Conservation (phyloP, 2,329 filamentous ascomycete species). For the Phoma sp. region DNA sequence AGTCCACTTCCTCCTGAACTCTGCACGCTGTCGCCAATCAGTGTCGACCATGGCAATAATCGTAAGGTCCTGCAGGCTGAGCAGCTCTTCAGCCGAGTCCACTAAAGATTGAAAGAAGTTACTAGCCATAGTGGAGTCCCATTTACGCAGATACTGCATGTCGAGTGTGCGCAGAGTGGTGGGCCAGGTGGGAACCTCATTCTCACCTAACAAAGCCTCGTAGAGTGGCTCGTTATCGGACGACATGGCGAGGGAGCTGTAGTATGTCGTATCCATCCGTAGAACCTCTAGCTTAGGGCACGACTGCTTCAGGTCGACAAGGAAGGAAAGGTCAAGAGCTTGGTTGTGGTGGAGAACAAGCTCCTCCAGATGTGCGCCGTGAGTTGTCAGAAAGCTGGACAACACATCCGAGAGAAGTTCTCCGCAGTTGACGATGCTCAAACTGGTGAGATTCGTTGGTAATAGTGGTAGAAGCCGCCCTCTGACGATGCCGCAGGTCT, state of each 20-base stretch:
- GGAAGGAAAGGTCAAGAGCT: slow-evolving; percentile 76
- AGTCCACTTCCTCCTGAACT: slow-evolving; percentile 80
- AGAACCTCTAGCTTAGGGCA: slow-evolving; percentile 76
- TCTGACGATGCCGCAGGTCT: slow-evolving; percentile 76
- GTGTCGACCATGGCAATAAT: slow-evolving; percentile 77
- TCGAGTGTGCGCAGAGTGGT: slow-evolving; percentile 72
- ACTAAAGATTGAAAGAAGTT: slow-evolving; percentile 81
- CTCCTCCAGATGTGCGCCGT: slow-evolving; percentile 70
- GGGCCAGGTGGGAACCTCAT: slow-evolving; percentile 81
- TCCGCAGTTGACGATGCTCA: slow-evolving; percentile 82
- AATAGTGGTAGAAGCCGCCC: slow-evolving; percentile 71
- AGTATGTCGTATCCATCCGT: slow-evolving; percentile 80
- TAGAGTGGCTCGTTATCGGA: slow-evolving; percentile 79
- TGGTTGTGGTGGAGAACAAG: slow-evolving; percentile 81
- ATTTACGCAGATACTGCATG: slow-evolving; percentile 78
- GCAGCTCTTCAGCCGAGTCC: slow-evolving; percentile 70
- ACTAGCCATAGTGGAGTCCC: slow-evolving; percentile 72
- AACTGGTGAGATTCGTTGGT: slow-evolving; percentile 67
- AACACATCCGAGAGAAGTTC: slow-evolving; percentile 73
- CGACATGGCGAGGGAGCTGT: slow-evolving; percentile 70
- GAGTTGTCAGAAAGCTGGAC: slow-evolving; percentile 67
- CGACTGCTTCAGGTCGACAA: slow-evolving; percentile 67
- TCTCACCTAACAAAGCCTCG: slow-evolving; percentile 65
- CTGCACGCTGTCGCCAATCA: slow-evolving; percentile 78
- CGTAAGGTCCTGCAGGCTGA: slow-evolving; percentile 70